Evolutionary conservation across 371 early-diverging fungal species (phyloP).

Genomic region (Rhizopus sp.): DNA sequence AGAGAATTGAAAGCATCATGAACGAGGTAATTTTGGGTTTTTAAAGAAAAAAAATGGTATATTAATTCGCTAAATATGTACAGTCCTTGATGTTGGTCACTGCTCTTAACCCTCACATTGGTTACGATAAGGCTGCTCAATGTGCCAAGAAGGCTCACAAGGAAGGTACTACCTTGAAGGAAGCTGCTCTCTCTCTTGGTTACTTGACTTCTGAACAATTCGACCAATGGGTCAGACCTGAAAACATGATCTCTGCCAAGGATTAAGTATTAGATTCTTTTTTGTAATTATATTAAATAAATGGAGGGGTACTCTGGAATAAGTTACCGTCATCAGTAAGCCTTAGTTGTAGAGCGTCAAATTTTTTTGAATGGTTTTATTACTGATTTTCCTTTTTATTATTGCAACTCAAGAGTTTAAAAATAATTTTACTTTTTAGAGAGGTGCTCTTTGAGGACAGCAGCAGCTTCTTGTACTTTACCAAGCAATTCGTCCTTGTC

Average conservation of each 20-base stretch:
- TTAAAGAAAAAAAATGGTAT: background rate
- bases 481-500: conserved; percentile 53
- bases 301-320: too few species aligned
- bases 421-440: conserved; percentile 51
- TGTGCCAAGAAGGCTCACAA: conserved; percentile 89
- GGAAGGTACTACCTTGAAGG: conserved; percentile 79
- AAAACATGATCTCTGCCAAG: conserved; percentile 66
- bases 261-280: conserved; percentile 1
- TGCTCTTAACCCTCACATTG: conserved; percentile 84
- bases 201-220: conserved; percentile 79
- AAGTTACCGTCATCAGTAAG: too few species aligned
- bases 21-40: conserved; percentile 43
- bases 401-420: background rate
- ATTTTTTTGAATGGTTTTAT: too few species aligned
- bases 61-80: conserved; percentile 25
- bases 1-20: conserved; percentile 72
- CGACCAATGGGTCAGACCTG: conserved; percentile 84
- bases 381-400: too few species aligned
- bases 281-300: background rate
- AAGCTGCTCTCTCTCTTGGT: conserved; percentile 78
- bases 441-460: conserved; percentile 74
- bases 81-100: conserved; percentile 84
- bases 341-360: too few species aligned
- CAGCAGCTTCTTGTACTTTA: conserved; percentile 86
- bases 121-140: conserved; percentile 85